Evolutionary conservation across 495 filamentous ascomycete species (phyloP).

Genomic region (Podospora pseudoanserina): DNA sequence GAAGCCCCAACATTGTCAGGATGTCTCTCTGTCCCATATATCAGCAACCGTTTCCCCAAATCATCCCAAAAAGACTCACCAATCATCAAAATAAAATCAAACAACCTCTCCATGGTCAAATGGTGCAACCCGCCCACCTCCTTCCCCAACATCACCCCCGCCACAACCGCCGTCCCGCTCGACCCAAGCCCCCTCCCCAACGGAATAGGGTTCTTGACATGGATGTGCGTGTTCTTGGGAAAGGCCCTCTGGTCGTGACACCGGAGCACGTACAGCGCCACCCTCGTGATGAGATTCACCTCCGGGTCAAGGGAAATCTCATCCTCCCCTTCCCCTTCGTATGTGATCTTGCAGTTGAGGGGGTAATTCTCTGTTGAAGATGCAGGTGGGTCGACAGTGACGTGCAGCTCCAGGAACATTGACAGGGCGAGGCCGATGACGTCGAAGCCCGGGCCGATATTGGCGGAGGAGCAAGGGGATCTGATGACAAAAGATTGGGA

Average conservation of each 20-base stretch:
- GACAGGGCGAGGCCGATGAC: slow-evolving; percentile 92
- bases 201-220: slow-evolving; percentile 91
- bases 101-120: slow-evolving; percentile 73
- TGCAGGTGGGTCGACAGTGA: slow-evolving; percentile 59
- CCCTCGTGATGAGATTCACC: slow-evolving; percentile 84
- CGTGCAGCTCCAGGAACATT: slow-evolving; percentile 79
- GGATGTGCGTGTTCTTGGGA: slow-evolving; percentile 80
- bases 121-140: slow-evolving; percentile 75
- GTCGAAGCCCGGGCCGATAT: slow-evolving; percentile 95
- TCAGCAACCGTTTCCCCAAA: not conserved
- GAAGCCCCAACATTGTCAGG: slow-evolving; percentile 96
- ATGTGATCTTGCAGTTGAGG: slow-evolving; percentile 84
- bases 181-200: slow-evolving; percentile 86
- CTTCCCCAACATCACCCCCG: slow-evolving; percentile 87
- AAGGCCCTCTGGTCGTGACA: slow-evolving; percentile 82
- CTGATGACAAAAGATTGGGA: slow-evolving; percentile 57
- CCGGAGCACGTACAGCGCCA: slow-evolving; percentile 85
- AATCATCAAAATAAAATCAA: slow-evolving; percentile 96
- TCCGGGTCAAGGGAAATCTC: slow-evolving; percentile 74
- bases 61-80: slow-evolving; percentile 39
- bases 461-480: slow-evolving; percentile 86
- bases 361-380: slow-evolving; percentile 49
- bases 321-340: slow-evolving; percentile 76
- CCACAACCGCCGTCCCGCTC: slow-evolving; percentile 90
- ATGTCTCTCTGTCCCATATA: slow-evolving; percentile 65